Conservation (phyloP, 1,139 yeast genomes). For the Hanseniaspora sp. region DNA sequence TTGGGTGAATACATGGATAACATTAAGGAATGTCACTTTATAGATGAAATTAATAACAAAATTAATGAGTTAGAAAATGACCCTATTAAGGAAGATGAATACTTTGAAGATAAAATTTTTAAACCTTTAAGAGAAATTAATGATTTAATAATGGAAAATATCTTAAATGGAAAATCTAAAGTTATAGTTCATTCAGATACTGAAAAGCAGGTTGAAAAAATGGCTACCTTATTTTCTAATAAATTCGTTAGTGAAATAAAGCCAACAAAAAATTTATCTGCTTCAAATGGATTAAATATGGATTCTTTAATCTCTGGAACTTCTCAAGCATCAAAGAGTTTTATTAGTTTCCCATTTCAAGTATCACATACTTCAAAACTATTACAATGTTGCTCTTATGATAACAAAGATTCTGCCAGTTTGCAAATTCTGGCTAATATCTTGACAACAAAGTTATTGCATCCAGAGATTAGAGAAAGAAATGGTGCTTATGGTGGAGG, state of each 20-base stretch:
- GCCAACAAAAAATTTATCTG: not conserved
- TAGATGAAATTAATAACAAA: slow-evolving; percentile 45
- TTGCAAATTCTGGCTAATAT: slow-evolving; percentile 73
- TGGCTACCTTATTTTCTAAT: slow-evolving; percentile 11
- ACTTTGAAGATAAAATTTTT: slow-evolving; percentile 41
- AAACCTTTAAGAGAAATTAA: slow-evolving; percentile 42
- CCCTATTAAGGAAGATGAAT: slow-evolving; percentile 39
- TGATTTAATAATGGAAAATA: slow-evolving; percentile 32
- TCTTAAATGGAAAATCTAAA: slow-evolving; percentile 31
- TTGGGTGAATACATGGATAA: slow-evolving; percentile 61
- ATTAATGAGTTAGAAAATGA: slow-evolving; percentile 45
- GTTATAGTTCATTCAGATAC: slow-evolving; percentile 54
- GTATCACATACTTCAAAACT: slow-evolving; percentile 75
- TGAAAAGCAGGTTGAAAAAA: slow-evolving; percentile 23
- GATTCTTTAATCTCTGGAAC: slow-evolving; percentile 5
- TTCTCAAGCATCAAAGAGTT: slow-evolving; percentile 31
- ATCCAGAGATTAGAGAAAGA: slow-evolving; percentile 81
- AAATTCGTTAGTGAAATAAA: not conserved
- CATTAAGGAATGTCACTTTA: slow-evolving; percentile 59
- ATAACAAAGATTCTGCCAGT: slow-evolving; percentile 68
- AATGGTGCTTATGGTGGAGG: slow-evolving; percentile 99
- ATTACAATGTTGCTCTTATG: slow-evolving; percentile 55
- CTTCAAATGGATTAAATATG: not conserved
- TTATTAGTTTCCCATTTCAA: slow-evolving; percentile 73
- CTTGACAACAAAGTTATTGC: slow-evolving; percentile 71